Conservation (phyloP, 306 rosid species). For the Carpinus fangiana region DNA sequence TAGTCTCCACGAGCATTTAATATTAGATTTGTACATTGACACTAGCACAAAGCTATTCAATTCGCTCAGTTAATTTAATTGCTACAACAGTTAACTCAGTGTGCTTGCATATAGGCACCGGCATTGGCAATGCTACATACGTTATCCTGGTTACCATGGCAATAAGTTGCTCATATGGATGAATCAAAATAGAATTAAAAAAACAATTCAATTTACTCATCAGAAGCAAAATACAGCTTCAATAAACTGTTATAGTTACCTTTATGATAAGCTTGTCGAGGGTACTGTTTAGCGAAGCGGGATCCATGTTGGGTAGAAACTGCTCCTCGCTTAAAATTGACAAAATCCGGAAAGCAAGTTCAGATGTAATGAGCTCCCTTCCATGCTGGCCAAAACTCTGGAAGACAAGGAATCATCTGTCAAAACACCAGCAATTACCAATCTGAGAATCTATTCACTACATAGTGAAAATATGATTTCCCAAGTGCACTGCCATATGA, state of each 20-base stretch:
- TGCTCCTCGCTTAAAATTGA: constrained; percentile 78
- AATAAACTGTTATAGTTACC: constrained; percentile 38
- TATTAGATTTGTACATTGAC: not conserved
- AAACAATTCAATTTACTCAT: not conserved
- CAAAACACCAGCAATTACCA: constrained; percentile 92
- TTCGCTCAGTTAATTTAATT: not conserved
- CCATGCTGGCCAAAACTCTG: constrained; percentile 99
- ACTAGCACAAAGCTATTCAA: not conserved
- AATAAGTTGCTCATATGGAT: not conserved
- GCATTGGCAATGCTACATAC: too few species aligned
- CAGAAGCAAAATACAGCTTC: not conserved
- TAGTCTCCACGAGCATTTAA: not conserved
- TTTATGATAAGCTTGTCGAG: constrained; percentile 83
- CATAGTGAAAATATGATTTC: constrained; percentile 30
- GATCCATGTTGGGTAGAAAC: constrained; percentile 60
- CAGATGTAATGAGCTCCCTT: constrained; percentile 91
- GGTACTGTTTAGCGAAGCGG: constrained; percentile 54
- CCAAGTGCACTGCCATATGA: constrained; percentile 1
- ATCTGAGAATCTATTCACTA: constrained; percentile 75
- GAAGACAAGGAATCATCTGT: constrained; percentile 99
- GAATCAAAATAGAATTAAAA: not conserved
- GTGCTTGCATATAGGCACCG: not conserved
- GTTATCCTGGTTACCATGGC: not conserved
- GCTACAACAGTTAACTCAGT: not conserved
- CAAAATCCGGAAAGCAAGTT: constrained; percentile 80